Evolutionary conservation across 495 filamentous ascomycete species (phyloP), one percentile per base, ranked within the genome.

Genomic region (Penicillium angulare): DNA sequence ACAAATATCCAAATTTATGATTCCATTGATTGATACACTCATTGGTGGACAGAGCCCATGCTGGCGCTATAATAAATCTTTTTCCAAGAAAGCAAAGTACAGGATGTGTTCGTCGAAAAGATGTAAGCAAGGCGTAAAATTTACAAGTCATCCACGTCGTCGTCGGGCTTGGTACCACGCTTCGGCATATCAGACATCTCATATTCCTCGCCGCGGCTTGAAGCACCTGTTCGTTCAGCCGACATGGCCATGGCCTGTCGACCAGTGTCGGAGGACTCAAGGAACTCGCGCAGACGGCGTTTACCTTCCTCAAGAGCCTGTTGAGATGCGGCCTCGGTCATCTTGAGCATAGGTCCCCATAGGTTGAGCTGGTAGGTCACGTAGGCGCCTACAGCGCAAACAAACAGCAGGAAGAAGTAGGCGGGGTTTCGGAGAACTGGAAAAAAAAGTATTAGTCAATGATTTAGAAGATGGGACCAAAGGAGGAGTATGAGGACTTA

Each of bases 271-370:
- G 84, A 86, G 34, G 78, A 81, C 73, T 89, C 88, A 47, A 97
- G 71, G 61, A 96, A 96, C 24, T 95, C 89, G 18, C 92, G 80
- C 43, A 97, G 79, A 50, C 84, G 84, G 68, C 90, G 86, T 75
- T 95, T 96, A 57, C 86, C 89, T 54, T 97, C 87, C 47, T 92
- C 89, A 13, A 96, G 48, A 1, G 86, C 95, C 70, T 97, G 93
- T 54, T 82, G 77, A 12, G 82, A 83, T 13, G 95, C 95, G 15
- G 93, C 93, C 59, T 93, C 89, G 44, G 82, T 83, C 88, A 98
- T 95, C 59, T 92, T 89, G 52, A 91, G 71, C 75, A 98, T 97
- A 1, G 93, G 95, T 2, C 93, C 92, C 79, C 93, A 92, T 7
- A 98, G 83, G 61, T 97, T 97, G 44, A 97, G 86, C 23, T 81